Conservation (phyloP, 148 eudicot species). For the Rhododendron vialii region DNA sequence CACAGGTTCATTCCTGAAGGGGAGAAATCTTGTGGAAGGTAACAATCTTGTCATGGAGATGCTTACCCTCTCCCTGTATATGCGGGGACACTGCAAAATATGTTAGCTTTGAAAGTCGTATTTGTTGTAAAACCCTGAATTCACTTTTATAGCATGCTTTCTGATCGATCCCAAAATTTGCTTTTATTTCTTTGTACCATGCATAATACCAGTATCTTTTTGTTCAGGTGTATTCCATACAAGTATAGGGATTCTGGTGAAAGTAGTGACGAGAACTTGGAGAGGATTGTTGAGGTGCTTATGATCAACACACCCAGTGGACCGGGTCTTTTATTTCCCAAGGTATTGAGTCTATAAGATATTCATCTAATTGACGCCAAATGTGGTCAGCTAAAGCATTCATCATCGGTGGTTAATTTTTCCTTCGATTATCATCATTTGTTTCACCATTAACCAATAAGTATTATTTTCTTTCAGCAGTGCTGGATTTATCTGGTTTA, state of each 20-base stretch:
- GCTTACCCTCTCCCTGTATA: neutral
- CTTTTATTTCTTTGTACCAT: neutral
- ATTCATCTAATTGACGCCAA: neutral
- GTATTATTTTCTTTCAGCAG: neutral
- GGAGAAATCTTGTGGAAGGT: neutral
- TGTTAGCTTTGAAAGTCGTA: neutral
- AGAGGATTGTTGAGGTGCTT: slow-evolving; percentile 50
- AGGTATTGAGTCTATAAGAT: slow-evolving; percentile 26
- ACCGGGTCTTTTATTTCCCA: slow-evolving; percentile 67
- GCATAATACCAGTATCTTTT: neutral
- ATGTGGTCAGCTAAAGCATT: neutral
- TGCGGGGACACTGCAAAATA: neutral
- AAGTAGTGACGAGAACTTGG: slow-evolving; percentile 22
- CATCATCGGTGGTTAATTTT: neutral
- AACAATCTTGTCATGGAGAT: neutral
- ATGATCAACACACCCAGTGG: slow-evolving; percentile 60
- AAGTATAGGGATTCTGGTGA: slow-evolving; percentile 37
- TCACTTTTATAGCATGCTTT: neutral
- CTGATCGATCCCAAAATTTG: neutral
- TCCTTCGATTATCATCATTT: neutral
- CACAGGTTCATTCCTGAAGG: neutral
- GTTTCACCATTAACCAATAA: neutral
- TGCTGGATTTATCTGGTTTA: neutral
- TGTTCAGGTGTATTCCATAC: slow-evolving; percentile 45
- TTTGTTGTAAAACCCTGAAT: neutral